Percentiles rank a stretch among this genome's conserved stretches.
phyloP scores from a whole-genome alignment of 208 protist genomes.

The Acanthamoeba pearcei region DNA sequence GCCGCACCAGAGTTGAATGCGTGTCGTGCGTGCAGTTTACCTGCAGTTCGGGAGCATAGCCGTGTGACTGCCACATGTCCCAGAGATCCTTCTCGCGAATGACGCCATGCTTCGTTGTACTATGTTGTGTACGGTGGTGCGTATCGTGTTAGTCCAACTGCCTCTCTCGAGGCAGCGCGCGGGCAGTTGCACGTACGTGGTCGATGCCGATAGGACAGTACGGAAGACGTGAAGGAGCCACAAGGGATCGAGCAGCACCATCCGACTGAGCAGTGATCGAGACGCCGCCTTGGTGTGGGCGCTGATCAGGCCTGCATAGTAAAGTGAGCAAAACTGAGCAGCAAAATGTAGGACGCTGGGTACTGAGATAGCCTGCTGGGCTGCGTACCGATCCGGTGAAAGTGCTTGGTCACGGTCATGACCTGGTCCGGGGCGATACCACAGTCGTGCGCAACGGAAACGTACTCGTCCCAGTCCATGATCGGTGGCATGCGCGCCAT shows the following conservation, averaged over 20 bases:
- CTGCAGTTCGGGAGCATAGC: constrained; percentile 19
- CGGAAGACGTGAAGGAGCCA: constrained; percentile 61
- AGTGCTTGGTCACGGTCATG: constrained; percentile 66
- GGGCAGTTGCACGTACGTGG: background rate
- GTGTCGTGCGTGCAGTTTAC: background rate
- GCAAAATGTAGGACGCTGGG: background rate
- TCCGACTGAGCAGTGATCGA: constrained; percentile 37
- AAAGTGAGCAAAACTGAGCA: background rate
- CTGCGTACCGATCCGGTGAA: constrained; percentile 52
- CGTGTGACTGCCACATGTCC: constrained; percentile 40
- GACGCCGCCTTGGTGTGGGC: constrained; percentile 42
- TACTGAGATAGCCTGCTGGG: background rate
- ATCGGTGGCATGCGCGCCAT: constrained; percentile 63
- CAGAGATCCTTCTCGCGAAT: constrained; percentile 53
- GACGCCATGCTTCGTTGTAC: background rate
- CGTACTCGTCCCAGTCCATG: constrained; percentile 65
- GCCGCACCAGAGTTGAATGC: background rate
- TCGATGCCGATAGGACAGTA: background rate
- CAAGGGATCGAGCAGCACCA: constrained; percentile 58
- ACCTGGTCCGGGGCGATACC: constrained; percentile 51
- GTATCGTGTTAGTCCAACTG: background rate
- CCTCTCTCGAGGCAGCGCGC: background rate
- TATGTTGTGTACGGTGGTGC: background rate
- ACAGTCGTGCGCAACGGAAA: constrained; percentile 24
- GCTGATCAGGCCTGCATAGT: constrained; percentile 11